A percentile compares a stretch with the other conserved stretches of the same genome.
Conservation (phyloP, 441 rosid species). For the Gossypium gossypioides region DNA sequence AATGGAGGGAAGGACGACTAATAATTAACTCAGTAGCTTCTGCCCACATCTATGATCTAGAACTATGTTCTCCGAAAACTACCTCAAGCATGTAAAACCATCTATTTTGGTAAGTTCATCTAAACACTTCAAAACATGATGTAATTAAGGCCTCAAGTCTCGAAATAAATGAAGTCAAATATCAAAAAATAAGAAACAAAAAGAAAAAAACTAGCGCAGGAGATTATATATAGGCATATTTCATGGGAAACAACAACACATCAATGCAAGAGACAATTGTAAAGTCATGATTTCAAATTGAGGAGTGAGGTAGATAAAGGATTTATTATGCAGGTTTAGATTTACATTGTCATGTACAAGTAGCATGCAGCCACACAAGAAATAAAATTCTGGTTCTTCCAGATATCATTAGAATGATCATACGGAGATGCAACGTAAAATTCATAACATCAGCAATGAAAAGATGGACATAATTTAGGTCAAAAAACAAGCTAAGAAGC, state of each 20-base stretch:
- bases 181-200: neutral
- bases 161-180: neutral
- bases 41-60: neutral
- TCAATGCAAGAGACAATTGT: neutral
- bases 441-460: neutral
- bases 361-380: neutral
- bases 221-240: neutral
- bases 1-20: neutral
- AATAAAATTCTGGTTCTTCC: neutral
- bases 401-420: too few species aligned
- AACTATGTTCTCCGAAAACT: neutral
- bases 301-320: neutral
- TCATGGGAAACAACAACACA: neutral
- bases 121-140: neutral
- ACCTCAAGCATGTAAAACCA: neutral
- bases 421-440: neutral
- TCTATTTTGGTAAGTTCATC: neutral
- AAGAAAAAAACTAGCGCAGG: neutral
- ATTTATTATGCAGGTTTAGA: neutral
- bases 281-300: neutral
- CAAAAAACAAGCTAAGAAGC: slow-evolving; percentile 6
- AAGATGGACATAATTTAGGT: neutral
- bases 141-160: neutral
- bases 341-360: neutral
- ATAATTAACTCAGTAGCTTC: neutral